Conservation (phyloP, 192 early-diverging fungal species). For the Podila clonocystis region DNA sequence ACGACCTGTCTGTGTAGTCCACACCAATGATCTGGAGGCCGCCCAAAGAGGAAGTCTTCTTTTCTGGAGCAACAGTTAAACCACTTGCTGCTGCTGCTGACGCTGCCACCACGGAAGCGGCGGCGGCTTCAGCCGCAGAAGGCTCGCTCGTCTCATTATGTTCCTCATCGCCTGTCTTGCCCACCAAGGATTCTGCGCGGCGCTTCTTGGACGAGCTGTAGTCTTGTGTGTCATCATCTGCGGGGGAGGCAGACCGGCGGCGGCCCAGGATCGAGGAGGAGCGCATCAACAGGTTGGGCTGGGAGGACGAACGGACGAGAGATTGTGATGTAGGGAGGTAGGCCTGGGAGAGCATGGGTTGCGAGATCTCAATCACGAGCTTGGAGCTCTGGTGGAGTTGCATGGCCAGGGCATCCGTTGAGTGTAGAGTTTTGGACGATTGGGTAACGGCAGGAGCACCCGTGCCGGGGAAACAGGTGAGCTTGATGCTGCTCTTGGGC, state of each 20-base stretch:
- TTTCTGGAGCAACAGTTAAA: too few species aligned
- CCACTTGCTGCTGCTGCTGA: constrained; percentile 6
- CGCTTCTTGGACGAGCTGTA: constrained; percentile 39
- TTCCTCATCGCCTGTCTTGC: constrained; percentile 3
- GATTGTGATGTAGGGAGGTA: constrained; percentile 6
- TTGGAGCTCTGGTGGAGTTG: constrained; percentile 32
- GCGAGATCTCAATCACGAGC: constrained; percentile 43
- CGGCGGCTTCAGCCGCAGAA: constrained; percentile 19
- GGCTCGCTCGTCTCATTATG: neutral
- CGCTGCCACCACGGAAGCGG: constrained; percentile 19
- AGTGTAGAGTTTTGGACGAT: constrained; percentile 3
- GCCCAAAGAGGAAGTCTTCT: neutral
- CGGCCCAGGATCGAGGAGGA: constrained; percentile 19
- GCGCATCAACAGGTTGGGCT: constrained; percentile 24
- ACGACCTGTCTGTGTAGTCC: neutral
- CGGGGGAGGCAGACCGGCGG: constrained; percentile 30
- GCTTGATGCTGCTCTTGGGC: constrained; percentile 23
- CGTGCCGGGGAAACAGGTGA: constrained; percentile 30
- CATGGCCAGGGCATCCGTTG: constrained; percentile 21
- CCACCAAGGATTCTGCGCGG: constrained; percentile 9
- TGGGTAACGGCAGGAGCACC: neutral
- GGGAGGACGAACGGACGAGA: constrained; percentile 5
- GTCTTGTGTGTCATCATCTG: neutral
- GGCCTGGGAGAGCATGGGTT: constrained; percentile 11
- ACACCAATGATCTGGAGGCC: constrained; percentile 18